Conservation (phyloP, 352 stramenopile species). For the Pythium sp. region DNA sequence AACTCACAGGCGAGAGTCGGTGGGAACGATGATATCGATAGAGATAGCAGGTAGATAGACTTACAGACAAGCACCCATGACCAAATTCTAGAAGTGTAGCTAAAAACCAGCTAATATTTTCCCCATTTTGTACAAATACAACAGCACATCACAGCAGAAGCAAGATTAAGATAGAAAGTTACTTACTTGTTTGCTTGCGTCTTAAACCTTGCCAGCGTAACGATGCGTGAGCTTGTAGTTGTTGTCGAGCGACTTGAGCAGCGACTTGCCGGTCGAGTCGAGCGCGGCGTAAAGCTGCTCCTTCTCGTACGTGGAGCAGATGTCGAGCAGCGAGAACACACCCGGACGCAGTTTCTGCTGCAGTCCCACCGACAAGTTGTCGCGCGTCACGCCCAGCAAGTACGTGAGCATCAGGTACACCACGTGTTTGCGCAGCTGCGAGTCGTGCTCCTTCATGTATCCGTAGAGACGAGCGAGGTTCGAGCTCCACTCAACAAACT, state of each 20-base stretch:
- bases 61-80: not conserved
- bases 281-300: conserved; percentile 82
- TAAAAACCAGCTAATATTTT: not conserved
- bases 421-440: conserved; percentile 80
- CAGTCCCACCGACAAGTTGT: conserved; percentile 49
- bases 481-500: conserved; percentile 64
- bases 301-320: conserved; percentile 83
- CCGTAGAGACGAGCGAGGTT: conserved; percentile 84
- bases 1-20: conserved; percentile 64
- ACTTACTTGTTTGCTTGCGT: conserved; percentile 11
- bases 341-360: conserved; percentile 72
- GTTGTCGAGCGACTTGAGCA: conserved; percentile 83
- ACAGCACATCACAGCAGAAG: conserved; percentile 6
- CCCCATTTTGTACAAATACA: conserved; percentile 8
- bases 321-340: conserved; percentile 76
- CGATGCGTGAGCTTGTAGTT: conserved; percentile 87
- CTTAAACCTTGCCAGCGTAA: conserved; percentile 84
- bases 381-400: conserved; percentile 54
- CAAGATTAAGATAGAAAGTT: conserved; percentile 1
- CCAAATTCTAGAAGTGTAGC: conserved; percentile 2
- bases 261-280: conserved; percentile 77
- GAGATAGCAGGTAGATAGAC: not conserved
- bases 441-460: conserved; percentile 83
- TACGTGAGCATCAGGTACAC: conserved; percentile 80
- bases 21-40: conserved; percentile 35